These are phyloP conservation scores for Udeniomyces megalosporus DNA, from an alignment of 768 basidiomycete genomes.

Conservation along the genomic window DNA sequence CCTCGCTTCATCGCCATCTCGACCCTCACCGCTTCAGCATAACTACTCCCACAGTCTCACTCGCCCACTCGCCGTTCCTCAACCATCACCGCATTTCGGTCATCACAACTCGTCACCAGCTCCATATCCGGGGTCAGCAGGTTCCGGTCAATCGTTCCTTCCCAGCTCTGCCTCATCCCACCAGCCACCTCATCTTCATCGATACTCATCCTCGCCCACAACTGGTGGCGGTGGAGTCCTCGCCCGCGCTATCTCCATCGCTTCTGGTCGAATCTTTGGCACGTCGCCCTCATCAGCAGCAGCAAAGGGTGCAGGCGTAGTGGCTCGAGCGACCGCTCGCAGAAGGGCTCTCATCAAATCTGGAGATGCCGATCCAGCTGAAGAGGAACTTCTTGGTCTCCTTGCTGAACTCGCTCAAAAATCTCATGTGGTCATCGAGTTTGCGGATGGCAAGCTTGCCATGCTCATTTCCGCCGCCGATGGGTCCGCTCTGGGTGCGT, in stretches of 20 bases:
- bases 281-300: constrained; percentile 10
- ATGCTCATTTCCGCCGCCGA: not conserved
- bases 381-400: constrained; percentile 43
- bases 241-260: constrained; percentile 13
- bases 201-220: constrained; percentile 21
- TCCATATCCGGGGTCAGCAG: not conserved
- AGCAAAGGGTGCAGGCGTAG: constrained; percentile 10
- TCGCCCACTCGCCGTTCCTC: constrained; percentile 20
- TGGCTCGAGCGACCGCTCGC: constrained; percentile 18
- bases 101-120: constrained; percentile 5
- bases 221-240: constrained; percentile 5
- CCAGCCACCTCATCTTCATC: constrained; percentile 19
- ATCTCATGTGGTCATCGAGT: constrained; percentile 78
- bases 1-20: constrained; percentile 12
- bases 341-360: constrained; percentile 43
- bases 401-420: constrained; percentile 91
- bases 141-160: not conserved
- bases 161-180: constrained; percentile 13
- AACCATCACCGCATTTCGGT: constrained; percentile 8
- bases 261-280: constrained; percentile 10
- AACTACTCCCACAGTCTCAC: constrained; percentile 17
- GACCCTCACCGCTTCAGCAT: constrained; percentile 15
- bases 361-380: constrained; percentile 11
- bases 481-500: not conserved
- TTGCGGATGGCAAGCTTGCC: constrained; percentile 60